Evolutionary conservation across 1,284 basidiomycete species (phyloP).

Genomic region (Boletus semigastroideus): DNA sequence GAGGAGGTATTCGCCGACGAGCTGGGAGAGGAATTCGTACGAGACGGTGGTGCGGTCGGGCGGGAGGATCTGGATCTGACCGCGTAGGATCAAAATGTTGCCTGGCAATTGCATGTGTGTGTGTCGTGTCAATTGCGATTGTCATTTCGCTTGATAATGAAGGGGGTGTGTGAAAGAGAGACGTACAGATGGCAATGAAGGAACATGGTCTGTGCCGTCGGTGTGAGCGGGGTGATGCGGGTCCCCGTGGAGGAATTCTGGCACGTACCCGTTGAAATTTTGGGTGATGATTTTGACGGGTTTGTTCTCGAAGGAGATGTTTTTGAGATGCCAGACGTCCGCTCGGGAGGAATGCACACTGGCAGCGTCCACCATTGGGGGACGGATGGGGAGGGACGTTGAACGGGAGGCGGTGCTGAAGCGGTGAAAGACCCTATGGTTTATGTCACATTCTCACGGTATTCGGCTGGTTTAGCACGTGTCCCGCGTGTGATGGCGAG

Average conservation of each 20-base stretch:
- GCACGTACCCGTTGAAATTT: conserved; percentile 74
- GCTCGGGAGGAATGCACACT: conserved; percentile 41
- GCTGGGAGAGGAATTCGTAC: conserved; percentile 79
- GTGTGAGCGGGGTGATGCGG: not conserved
- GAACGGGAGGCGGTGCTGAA: no score
- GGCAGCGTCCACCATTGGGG: not conserved
- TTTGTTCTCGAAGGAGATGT: conserved; percentile 52
- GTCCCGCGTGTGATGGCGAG: no score
- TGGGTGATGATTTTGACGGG: conserved; percentile 72
- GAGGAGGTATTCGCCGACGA: conserved; percentile 83
- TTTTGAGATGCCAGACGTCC: conserved; percentile 81
- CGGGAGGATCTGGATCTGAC: conserved; percentile 70
- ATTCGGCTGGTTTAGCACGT: no score
- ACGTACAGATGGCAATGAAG: conserved; percentile 82
- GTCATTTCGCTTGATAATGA: no score
- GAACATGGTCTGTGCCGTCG: conserved; percentile 51
- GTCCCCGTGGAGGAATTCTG: no score
- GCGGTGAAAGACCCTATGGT: no score
- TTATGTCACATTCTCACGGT: no score
- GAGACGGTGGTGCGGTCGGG: conserved; percentile 67
- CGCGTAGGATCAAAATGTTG: conserved; percentile 81
- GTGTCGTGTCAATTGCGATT: no score
- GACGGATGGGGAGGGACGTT: not conserved
- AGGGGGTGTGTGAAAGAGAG: no score
- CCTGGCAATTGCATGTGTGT: conserved; percentile 32